Percentiles rank a stretch among this genome's conserved stretches.
Conservation (phyloP, 139 green algal genomes). For the Chlorella sp. region DNA sequence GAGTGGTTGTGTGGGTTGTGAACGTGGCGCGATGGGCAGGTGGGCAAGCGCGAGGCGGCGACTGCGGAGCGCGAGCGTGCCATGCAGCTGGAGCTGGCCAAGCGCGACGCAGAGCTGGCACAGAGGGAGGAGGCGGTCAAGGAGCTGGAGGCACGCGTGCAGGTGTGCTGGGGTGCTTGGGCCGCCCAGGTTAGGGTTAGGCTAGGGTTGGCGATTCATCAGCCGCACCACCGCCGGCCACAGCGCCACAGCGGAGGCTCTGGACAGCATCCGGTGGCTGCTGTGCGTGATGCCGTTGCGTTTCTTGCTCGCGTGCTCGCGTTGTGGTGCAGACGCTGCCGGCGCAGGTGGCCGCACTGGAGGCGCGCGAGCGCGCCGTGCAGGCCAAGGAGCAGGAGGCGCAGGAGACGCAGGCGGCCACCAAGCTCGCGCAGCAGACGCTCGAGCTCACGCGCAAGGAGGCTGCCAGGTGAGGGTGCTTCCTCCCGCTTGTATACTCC, state of each 20-base stretch:
- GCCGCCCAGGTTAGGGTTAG: no score
- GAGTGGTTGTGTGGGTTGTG: neutral
- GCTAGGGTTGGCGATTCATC: neutral
- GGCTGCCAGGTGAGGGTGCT: neutral
- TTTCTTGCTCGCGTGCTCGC: neutral
- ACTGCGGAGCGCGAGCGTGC: neutral
- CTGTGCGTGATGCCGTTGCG: neutral
- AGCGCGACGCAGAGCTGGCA: neutral
- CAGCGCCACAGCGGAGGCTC: neutral
- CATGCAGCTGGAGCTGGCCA: neutral
- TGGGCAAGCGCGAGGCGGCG: neutral
- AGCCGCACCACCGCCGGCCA: neutral
- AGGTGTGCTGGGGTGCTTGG: neutral
- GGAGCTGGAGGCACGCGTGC: neutral
- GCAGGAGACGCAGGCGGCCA: neutral
- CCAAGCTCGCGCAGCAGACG: neutral
- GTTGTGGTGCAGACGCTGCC: neutral
- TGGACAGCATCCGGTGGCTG: neutral
- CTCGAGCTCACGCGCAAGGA: neutral
- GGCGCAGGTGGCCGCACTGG: neutral
- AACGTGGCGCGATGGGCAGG: neutral
- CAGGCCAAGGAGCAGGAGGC: neutral
- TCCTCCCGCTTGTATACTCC: no score
- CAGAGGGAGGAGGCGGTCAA: neutral
- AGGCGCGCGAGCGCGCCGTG: neutral